Conservation (phyloP, 768 basidiomycete species). For the Collybia mongolica region DNA sequence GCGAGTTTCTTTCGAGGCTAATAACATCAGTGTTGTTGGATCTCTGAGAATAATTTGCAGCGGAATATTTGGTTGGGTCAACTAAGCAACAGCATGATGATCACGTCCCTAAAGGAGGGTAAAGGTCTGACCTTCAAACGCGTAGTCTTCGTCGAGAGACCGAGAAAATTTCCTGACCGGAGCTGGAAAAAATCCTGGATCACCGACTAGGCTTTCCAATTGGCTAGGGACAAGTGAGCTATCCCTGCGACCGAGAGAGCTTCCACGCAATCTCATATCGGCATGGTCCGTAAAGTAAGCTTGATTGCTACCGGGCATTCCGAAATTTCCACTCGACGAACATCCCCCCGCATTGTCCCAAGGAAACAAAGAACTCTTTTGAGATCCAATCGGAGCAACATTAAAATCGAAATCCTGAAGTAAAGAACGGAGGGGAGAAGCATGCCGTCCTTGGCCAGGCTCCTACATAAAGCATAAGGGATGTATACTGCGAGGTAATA, state of each 20-base stretch:
- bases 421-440: conserved; percentile 54
- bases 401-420: conserved; percentile 51
- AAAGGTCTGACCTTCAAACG: conserved; percentile 55
- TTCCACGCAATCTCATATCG: conserved; percentile 53
- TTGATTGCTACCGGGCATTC: conserved; percentile 40
- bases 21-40: conserved; percentile 50
- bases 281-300: conserved; percentile 46
- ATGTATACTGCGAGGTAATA: not conserved
- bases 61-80: no score
- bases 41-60: conserved; percentile 38
- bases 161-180: conserved; percentile 39
- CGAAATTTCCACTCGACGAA: conserved; percentile 52
- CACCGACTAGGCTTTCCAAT: conserved; percentile 38
- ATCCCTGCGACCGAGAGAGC: conserved; percentile 52
- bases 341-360: conserved; percentile 78
- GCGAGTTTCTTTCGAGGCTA: conserved; percentile 72
- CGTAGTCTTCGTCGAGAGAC: conserved; percentile 57
- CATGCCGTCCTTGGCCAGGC: conserved; percentile 81
- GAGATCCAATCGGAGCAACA: conserved; percentile 48
- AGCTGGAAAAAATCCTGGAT: conserved; percentile 53
- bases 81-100: not conserved
- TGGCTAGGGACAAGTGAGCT: conserved; percentile 56
- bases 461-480: conserved; percentile 44
- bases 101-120: conserved; percentile 10
- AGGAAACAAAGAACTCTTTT: conserved; percentile 72